A percentile compares a stretch with the other conserved stretches of the same genome.
Conservation (phyloP, 257 asterid species). For the Coffea canephora region DNA sequence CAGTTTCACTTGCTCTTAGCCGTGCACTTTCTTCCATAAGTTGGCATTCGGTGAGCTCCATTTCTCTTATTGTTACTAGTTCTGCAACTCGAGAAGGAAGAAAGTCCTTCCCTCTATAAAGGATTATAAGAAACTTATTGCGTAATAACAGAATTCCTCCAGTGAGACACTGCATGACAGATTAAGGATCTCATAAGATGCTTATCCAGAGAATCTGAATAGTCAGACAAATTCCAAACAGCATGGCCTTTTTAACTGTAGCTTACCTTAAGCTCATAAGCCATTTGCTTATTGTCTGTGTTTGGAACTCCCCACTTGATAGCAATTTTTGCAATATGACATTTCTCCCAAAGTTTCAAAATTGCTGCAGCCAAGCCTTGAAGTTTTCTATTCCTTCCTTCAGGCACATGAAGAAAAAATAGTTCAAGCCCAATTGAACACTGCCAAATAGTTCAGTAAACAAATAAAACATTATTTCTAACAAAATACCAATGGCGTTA, state of each 20-base stretch:
- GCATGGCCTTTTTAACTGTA: not conserved
- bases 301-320: constrained; percentile 87
- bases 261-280: constrained; percentile 84
- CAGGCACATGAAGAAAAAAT: constrained; percentile 17
- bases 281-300: constrained; percentile 90
- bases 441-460: constrained; percentile 1
- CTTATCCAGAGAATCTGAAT: not conserved
- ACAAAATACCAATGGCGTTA: too few species aligned
- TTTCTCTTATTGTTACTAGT: constrained; percentile 62
- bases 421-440: not conserved
- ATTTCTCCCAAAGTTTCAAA: constrained; percentile 83
- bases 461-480: not conserved
- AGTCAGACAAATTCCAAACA: not conserved
- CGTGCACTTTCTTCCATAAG: constrained; percentile 82
- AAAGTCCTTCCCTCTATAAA: constrained; percentile 93
- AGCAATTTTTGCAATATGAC: constrained; percentile 94
- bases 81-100: constrained; percentile 69
- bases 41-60: constrained; percentile 57
- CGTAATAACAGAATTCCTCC: constrained; percentile 88
- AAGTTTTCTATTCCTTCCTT: constrained; percentile 84
- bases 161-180: constrained; percentile 70
- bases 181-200: constrained; percentile 25
- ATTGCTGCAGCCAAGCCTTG: constrained; percentile 91
- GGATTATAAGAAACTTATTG: constrained; percentile 75
- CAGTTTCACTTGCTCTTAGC: constrained; percentile 57